These are phyloP conservation scores for Fusarium mangiferae DNA, from an alignment of 2,329 filamentous ascomycete genomes.

Conservation along the genomic window DNA sequence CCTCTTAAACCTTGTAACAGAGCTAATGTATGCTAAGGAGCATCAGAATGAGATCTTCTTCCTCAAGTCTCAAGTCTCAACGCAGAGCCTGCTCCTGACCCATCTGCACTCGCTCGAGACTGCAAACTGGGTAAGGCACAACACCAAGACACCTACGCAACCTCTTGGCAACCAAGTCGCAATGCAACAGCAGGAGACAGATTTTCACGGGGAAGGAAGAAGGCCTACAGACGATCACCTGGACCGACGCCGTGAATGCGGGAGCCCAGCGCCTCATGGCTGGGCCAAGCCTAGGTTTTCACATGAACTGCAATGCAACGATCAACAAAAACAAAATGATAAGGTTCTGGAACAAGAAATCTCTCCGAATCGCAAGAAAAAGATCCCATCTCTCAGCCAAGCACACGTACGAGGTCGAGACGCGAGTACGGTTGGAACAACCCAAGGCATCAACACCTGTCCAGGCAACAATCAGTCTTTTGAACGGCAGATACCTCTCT, in stretches of 20 bases:
- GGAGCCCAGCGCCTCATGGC: not conserved
- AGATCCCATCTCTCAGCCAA: not conserved
- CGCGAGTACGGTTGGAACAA: rapidly evolving
- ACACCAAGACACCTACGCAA: not conserved
- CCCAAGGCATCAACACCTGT: not conserved
- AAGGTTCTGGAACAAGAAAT: too few species aligned
- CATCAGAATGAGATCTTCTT: not conserved
- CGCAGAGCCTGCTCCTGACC: not conserved
- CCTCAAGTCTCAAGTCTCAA: too few species aligned
- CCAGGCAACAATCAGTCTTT: not conserved
- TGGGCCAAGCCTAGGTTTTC: not conserved
- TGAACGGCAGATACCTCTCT: not conserved
- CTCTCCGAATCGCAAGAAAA: too few species aligned
- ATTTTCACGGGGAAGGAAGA: not conserved
- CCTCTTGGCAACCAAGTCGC: not conserved
- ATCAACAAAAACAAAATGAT: too few species aligned
- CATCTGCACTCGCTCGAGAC: not conserved
- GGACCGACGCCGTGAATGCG: too few species aligned
- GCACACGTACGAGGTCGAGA: rapidly evolving
- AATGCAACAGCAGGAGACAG: not conserved
- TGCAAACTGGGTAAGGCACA: not conserved
- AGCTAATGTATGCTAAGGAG: not conserved
- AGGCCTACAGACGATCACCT: not conserved
- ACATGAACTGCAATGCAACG: too few species aligned
- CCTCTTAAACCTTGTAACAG: not conserved